Base-by-base conservation (phyloP, 2,329 filamentous ascomycete species). In the Epichloe gansuensis region DNA sequence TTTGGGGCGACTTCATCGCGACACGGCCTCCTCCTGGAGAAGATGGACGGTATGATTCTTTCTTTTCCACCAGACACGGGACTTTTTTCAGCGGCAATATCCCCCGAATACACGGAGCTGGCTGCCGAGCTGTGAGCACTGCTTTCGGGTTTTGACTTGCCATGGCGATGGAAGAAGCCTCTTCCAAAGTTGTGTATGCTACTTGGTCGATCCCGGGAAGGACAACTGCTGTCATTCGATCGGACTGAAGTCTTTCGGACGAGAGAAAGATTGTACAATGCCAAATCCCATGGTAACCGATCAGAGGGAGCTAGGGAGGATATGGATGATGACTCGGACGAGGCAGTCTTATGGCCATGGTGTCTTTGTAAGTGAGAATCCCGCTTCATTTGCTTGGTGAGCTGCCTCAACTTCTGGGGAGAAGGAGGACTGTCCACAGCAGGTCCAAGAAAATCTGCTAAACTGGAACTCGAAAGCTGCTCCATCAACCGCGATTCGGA, bases 371-470 rank as follows among this genome's bases (percentile, higher is more conserved):
- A 57, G 49, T 71, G 68, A 25, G 78, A 77, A 25, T 72, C 70
- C 60, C 73, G 71, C 63, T 74, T 80, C 72, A 80, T 74, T 65
- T 81, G 76, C 62, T 76, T 75, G 63, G 71, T 80, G 50, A 81
- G 69, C 53, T 76, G 76, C 57, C 79, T 75, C 58, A 81, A 73
- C 55, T 73, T 73, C 59, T 79, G 75, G 31, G 80, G 77, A 36
- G 80, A 83, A 0, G 80, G 78, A 41, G 80, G 79, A 17, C 77
- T 76, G 58, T 83, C 77, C 52, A 82, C 66, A 55, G 80, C 74
- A 47, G 80, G 78, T 53, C 75, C 78, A 53, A 83, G 65, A 51
- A 77, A 68, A 53, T 76, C 73, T 54, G 67, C 60, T 47, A 70
- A 38, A 34, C 49, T 53, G 11, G 51, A 51, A 35, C 48, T 54